phyloP scores from a whole-genome alignment of 495 filamentous ascomycete genomes.

The Achaetomiella virescens region DNA sequence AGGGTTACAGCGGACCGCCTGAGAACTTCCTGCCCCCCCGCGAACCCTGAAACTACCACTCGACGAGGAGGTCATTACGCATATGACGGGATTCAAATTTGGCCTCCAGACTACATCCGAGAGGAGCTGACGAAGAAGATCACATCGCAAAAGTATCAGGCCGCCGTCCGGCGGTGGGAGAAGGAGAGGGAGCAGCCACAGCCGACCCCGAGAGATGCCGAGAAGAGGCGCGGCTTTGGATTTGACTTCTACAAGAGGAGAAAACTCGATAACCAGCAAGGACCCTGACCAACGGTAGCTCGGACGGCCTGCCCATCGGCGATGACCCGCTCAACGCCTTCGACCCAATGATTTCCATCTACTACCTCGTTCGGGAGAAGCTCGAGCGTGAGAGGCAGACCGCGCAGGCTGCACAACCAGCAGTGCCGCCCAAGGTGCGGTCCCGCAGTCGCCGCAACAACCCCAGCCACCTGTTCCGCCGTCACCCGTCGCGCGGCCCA shows the following conservation, averaged over 20 bases:
- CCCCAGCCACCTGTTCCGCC: conserved; percentile 19
- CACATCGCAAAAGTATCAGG: conserved; percentile 86
- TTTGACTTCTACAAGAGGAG: conserved; percentile 97
- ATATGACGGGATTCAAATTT: conserved; percentile 99
- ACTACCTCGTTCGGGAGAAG: conserved; percentile 94
- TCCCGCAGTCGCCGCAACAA: conserved; percentile 25
- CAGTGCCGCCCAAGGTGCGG: conserved; percentile 22
- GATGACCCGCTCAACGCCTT: conserved; percentile 90
- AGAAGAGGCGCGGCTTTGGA: conserved; percentile 79
- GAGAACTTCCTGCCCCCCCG: conserved; percentile 84
- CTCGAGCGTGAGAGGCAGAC: conserved; percentile 64
- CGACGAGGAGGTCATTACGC: conserved; percentile 73
- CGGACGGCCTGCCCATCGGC: conserved; percentile 74
- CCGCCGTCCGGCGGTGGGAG: conserved; percentile 56
- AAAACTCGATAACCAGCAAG: conserved; percentile 76
- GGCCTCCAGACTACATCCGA: conserved; percentile 76
- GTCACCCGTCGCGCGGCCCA: conserved; percentile 41
- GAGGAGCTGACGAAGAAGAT: conserved; percentile 75
- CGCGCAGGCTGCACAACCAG: conserved; percentile 15
- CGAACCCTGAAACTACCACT: conserved; percentile 77
- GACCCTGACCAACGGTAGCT: conserved; percentile 77
- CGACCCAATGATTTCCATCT: conserved; percentile 87
- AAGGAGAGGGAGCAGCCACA: conserved; percentile 59
- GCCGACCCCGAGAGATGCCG: conserved; percentile 53
- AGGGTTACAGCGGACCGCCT: conserved; percentile 77